Evolutionary conservation across 805 yeast genomes (phyloP), one percentile per base, ranked within the genome.

Genomic region (Candida chilensis): DNA sequence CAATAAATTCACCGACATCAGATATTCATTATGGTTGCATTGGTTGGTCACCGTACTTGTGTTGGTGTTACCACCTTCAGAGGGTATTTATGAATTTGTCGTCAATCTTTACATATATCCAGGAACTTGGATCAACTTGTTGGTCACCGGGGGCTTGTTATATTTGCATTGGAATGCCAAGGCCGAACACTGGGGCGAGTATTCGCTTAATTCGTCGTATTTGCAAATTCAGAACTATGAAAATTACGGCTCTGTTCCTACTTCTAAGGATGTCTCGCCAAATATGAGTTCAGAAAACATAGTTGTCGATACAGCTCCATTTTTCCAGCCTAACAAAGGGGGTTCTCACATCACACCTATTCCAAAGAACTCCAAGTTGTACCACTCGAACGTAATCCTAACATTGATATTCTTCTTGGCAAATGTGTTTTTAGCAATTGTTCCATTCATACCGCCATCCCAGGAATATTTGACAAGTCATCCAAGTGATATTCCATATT

Each of bases 31-130:
- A 19, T 24, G 58, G 2, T 47, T 75, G 21, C 83, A 76, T 43
- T 73, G 80, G 71, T 37, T 60, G 15, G 58, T 76, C 33, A 70
- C 80, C 1, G 71, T 71, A 3, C 27, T 71, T 3, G 68, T 75
- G 1, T 51, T 77, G 17, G 50, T 73, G 4, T 57, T 64, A 0
- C 83, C 83, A 2, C 83, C 83, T 5, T 69, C 78, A 13, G 67
- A 78, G 5, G 76, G 74, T 28, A 74, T 76, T 17, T 77, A 75
- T 48, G 76, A 75, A 43, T 70, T 77, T 38, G 67, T 76, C 10
- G 72, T 77, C 29, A 78, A 77, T 39, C 50, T 74, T 37, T 71
- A 74, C 46, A 67, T 79, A 3, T 76, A 76, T 33, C 83, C 84
- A 2, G 75, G 77, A 1, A 69, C 82, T 2, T 63, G 78, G 65